Evolutionary conservation across 2,329 filamentous ascomycete species (phyloP).

Genomic region (Colletotrichum tropicicola): DNA sequence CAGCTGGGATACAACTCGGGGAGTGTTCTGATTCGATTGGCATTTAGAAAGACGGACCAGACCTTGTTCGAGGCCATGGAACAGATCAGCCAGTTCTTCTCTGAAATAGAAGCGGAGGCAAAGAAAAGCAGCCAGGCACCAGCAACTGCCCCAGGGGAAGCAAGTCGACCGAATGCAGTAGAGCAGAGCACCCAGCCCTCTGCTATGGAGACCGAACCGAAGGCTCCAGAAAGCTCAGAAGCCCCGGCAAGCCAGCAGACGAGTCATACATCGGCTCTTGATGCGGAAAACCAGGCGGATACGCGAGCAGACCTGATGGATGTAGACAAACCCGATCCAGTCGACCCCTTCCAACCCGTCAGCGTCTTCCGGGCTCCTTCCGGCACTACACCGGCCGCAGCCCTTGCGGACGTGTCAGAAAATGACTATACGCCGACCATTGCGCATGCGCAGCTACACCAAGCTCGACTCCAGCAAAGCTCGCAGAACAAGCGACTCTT

Average conservation of each 20-base stretch:
- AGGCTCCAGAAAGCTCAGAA: neutral
- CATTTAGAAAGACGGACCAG: conserved; percentile 78
- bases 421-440: conserved; percentile 81
- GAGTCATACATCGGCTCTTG: neutral
- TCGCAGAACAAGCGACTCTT: conserved; percentile 79
- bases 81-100: conserved; percentile 82
- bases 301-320: conserved; percentile 38
- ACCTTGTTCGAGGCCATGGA: conserved; percentile 87
- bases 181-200: conserved; percentile 17
- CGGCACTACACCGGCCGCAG: conserved; percentile 78
- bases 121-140: conserved; percentile 30
- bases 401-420: conserved; percentile 72
- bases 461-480: conserved; percentile 69
- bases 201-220: neutral
- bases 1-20: conserved; percentile 90
- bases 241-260: neutral
- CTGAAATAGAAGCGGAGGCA: conserved; percentile 49
- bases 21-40: conserved; percentile 79
- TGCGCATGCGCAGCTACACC: conserved; percentile 79
- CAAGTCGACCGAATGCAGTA: conserved; percentile 27
- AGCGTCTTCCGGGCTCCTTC: conserved; percentile 82
- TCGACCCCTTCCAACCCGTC: conserved; percentile 60
- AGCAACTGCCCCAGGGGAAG: conserved; percentile 9
- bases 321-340: conserved; percentile 32
- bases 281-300: neutral